These are phyloP conservation scores for Mytilinidion resinicola DNA, from an alignment of 495 filamentous ascomycete genomes.

Conservation along the genomic window DNA sequence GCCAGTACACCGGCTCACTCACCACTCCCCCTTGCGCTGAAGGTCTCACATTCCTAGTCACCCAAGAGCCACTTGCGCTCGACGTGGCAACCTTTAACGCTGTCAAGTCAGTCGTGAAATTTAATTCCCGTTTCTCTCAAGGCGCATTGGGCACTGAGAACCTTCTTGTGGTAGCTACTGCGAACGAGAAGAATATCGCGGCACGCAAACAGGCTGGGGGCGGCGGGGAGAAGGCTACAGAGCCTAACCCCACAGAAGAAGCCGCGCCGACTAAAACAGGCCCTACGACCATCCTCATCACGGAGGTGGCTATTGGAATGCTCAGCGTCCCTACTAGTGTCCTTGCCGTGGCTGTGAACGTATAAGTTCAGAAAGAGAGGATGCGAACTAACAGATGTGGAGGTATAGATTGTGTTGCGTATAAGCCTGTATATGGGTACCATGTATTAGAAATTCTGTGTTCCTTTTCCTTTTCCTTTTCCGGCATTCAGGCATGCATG, in stretches of 20 bases:
- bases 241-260: not conserved
- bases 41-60: slow-evolving; percentile 53
- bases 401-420: too few species aligned
- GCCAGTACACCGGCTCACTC: slow-evolving; percentile 55
- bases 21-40: slow-evolving; percentile 66
- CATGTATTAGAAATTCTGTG: too few species aligned
- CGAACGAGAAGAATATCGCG: not conserved
- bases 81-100: slow-evolving; percentile 48
- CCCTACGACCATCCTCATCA: not conserved
- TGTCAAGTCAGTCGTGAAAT: slow-evolving; percentile 55
- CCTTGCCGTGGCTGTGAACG: not conserved
- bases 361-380: too few species aligned
- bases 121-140: slow-evolving; percentile 59
- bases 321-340: not conserved
- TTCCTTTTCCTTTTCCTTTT: too few species aligned
- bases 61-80: slow-evolving; percentile 46
- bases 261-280: not conserved
- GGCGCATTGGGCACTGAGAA: slow-evolving; percentile 51
- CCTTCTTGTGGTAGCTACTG: slow-evolving; percentile 34
- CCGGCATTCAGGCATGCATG: too few species aligned
- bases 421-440: too few species aligned
- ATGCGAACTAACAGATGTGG: too few species aligned
- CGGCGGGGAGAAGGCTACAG: not conserved
- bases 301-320: not conserved
- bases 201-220: not conserved